Base-by-base conservation (phyloP, 805 yeast genomes). In the Schizosaccharomyces octosporus region DNA sequence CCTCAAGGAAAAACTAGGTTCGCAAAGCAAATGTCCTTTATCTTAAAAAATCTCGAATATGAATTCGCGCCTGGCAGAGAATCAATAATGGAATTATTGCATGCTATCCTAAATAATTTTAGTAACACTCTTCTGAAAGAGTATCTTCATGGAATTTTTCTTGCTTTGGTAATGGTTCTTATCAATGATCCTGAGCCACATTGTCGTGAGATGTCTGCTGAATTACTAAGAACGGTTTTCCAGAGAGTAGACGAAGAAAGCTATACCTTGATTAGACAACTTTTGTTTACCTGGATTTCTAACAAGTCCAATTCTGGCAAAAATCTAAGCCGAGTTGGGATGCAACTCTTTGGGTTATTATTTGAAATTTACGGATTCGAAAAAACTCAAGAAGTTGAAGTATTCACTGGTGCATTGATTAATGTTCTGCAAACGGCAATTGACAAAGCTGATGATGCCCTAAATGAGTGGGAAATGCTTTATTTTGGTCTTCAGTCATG, bases 1-100 rank as follows among this genome's bases (percentile, higher is more conserved):
- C 97, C 95, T 66, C 97, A 90, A 73, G 88, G 97, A 41, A 78
- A 82, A 66, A 88, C 90, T 3, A 79, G 87, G 65, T 70, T 93
- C 59, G 93, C 85, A 64, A 85, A 83, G 66, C 94, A 87, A 65
- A 83, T 90, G 72, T 81, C 83, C 64, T 82, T 84, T 68, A 75
- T 93, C 71, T 85, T 89, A 7, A 80, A 80, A 62, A 93, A 93
- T 69, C 73, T 93, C 64, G 78, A 81, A 29, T 93, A 93, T 69
- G 89, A 94, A 4, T 82, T 95, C 3, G 85, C 85, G 63, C 77
- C 80, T 54, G 98, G 98, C 61, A 77, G 97, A 61, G 83, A 84
- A 65, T 86, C 97, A 0, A 95, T 87, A 2, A 79, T 93, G 85
- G 97, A 93, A 67, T 75, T 90, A 67, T 75, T 90, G 59, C 84